phyloP scores from a whole-genome alignment of 2,329 filamentous ascomycete genomes.

The Sporothrix luriei region DNA sequence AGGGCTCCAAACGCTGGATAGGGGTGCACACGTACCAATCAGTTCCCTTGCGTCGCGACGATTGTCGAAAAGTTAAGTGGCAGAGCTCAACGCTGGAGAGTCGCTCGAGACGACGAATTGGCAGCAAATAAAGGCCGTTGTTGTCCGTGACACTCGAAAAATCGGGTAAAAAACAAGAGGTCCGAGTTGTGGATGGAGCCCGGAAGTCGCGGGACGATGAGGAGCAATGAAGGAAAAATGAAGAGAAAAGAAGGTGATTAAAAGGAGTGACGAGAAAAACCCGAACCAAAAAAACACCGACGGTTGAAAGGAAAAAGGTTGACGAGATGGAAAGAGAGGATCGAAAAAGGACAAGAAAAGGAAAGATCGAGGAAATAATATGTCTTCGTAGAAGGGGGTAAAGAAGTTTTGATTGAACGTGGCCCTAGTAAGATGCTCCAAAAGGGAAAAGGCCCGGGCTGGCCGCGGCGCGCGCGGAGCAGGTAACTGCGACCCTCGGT shows the following conservation, averaged over 20 bases:
- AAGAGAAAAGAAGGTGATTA: constrained; percentile 38
- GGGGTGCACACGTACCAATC: constrained; percentile 31
- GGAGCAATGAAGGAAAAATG: not conserved
- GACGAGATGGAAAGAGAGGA: constrained; percentile 24
- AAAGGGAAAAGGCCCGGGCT: constrained; percentile 24
- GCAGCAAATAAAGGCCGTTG: constrained; percentile 3
- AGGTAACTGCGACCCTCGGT: constrained; percentile 28
- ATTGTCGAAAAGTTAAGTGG: not conserved
- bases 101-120: constrained; percentile 4
- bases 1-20: constrained; percentile 27
- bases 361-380: constrained; percentile 26
- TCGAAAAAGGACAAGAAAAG: constrained; percentile 35
- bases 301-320: constrained; percentile 33
- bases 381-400: constrained; percentile 25
- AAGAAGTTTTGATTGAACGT: constrained; percentile 24
- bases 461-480: constrained; percentile 19
- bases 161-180: not conserved
- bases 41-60: constrained; percentile 21
- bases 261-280: constrained; percentile 50
- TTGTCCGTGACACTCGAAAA: constrained; percentile 14
- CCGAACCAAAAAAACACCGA: constrained; percentile 41
- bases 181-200: not conserved
- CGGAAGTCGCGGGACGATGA: not conserved
- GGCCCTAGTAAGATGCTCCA: constrained; percentile 22
- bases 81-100: constrained; percentile 19